These are phyloP conservation scores for Paecilomyces niveus DNA, from an alignment of 2,329 filamentous ascomycete species.

Conservation along the genomic window DNA sequence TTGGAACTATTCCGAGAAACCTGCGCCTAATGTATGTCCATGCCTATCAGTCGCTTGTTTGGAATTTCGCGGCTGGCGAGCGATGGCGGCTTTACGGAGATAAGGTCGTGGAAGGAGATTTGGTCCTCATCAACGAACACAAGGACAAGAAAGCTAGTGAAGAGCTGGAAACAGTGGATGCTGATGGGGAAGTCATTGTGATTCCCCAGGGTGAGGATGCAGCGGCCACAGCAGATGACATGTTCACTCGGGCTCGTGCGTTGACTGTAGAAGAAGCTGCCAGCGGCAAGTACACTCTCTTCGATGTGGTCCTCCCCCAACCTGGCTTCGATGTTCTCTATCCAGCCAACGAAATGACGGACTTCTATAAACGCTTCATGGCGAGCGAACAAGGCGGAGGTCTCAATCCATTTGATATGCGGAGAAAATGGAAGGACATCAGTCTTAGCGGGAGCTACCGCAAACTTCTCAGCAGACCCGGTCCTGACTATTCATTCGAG, in stretches of 20 bases:
- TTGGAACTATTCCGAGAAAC: conserved; percentile 72
- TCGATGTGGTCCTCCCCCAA: conserved; percentile 84
- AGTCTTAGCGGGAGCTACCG: conserved; percentile 85
- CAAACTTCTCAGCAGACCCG: conserved; percentile 69
- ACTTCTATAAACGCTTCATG: conserved; percentile 86
- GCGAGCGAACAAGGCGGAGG: conserved; percentile 64
- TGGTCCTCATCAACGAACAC: conserved; percentile 62
- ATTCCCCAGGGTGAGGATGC: conserved; percentile 52
- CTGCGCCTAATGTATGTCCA: conserved; percentile 93
- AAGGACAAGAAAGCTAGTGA: conserved; percentile 37
- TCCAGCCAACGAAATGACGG: conserved; percentile 73
- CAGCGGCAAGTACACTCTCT: conserved; percentile 70
- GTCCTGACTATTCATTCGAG: conserved; percentile 56
- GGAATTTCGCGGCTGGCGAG: conserved; percentile 78
- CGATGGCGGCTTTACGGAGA: conserved; percentile 71
- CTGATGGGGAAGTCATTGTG: conserved; percentile 60
- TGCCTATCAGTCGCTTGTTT: conserved; percentile 90
- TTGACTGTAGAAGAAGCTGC: conserved; percentile 71
- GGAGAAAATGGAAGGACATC: conserved; percentile 75
- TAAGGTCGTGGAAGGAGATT: conserved; percentile 73
- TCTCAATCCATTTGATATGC: conserved; percentile 81
- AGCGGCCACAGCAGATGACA: conserved; percentile 46
- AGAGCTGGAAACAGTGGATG: conserved; percentile 41
- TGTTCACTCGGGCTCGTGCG: conserved; percentile 62
- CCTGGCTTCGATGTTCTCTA: conserved; percentile 88